Base-by-base conservation (phyloP, 352 stramenopile genomes). In the Phytophthora cactorum region DNA sequence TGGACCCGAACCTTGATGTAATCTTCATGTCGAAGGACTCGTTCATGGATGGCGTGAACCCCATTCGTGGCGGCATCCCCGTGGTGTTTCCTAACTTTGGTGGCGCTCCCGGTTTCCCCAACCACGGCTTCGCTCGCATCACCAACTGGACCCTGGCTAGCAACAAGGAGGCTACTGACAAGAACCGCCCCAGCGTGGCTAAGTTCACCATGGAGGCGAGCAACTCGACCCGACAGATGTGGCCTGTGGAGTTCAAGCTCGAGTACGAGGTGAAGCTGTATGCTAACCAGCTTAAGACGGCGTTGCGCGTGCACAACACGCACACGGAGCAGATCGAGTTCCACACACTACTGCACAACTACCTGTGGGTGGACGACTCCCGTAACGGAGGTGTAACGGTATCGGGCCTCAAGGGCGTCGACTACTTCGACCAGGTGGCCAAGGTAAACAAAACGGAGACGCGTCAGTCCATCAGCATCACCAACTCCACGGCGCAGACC, bases 341-440 rank as follows among this genome's bases (percentile, higher is more conserved):
- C 74, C 93, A 99, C 68, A 86, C 92, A 44, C 76, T 99, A 15
- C 78, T 98, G 41, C 96, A 99, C 79, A 98, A 95, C 29, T 99
- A 99, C 74, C 91, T 97, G 53, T 72, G 74, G 17, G 85, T 98
- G 27, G 78, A 96, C 39, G 82, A 95, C 50, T 75, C 94, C 12
- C 80, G 83, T 56, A 57, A 86, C 50, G 71, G 59, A 5, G 74
- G 72, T 31, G 80, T 79, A 38, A 29, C 62, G 50, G 85, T 99
- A 5, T 78, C 80, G 34, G 95, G 96, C 2, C 82, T 99, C 22
- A 78, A 96, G 62, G 90, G 88, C 2, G 79, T 97, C 28, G 51
- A 72, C 15, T 97, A 96, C 59, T 65, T 86, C 47, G 92, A 98
- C 72, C 97, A 98, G 74, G 80, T 98, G 6, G 72, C 78, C 34